Evolutionary conservation across 2,329 filamentous ascomycete species (phyloP), one percentile per base, ranked within the genome.

Genomic region (Penicillium expansum): DNA sequence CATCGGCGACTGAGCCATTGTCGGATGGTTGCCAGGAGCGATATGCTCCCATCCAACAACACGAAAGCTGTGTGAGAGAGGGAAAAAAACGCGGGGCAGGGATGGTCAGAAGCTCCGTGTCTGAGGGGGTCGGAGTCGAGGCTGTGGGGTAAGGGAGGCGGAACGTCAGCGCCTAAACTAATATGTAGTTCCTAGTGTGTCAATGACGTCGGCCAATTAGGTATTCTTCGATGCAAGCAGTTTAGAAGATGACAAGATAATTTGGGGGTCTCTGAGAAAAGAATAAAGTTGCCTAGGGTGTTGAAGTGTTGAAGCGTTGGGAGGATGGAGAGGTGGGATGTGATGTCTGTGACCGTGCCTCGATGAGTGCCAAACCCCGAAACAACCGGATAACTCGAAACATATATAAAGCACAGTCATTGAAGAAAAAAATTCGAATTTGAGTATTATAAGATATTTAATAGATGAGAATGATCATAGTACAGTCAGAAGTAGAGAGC

Each of bases 1-100:
- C 93, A 97, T 97, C 61, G 92, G 92, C 65, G 91, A 87, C 80
- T 95, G 90, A 74, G 90, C 83, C 88, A 91, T 92, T 61, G 67
- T 77, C 52, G 27, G 71, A 61, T 65, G 59, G 57, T 63, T 58
- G 64, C 60, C 52, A 68, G 71, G 71, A 73, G 71, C 71, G 54
- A 61, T 62, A 61, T 66, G 71, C 72, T 73, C 73, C 70, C 69
- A 72, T 73, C 63, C 61, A 64, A 56, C 61, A 49, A 49, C 39
- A 24, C n/a, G 24, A 24, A 53, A 54, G 32, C 18, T 13, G 37
- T 24, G 55, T 2, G 33, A 38, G 51, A 47, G 38, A 11, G 9
- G 9, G 16, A 16, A 38, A 53, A 47, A 39, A 29, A 49, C 47
- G 56, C 48, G 48, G 39, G 55, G 30, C 57, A 56, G 60, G 60